Evolutionary conservation across 1,139 yeast genomes (phyloP).

Genomic region (Blastobotrys persicus): DNA sequence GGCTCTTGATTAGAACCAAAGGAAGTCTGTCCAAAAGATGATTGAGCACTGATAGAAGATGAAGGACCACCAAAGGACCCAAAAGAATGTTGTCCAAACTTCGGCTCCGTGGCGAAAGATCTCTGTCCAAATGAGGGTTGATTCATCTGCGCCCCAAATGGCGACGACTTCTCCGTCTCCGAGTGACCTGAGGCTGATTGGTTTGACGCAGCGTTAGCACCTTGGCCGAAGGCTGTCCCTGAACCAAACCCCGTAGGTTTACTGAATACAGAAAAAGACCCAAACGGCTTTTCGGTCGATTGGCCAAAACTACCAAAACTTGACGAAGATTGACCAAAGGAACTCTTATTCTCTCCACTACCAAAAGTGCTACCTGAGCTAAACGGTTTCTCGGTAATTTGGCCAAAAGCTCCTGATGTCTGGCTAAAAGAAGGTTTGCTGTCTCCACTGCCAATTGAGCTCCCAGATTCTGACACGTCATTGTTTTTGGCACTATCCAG

Average conservation of each 20-base stretch:
- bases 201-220: no score
- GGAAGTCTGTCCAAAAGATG: constrained; percentile 16
- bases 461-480: constrained; percentile 8
- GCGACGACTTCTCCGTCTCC: neutral
- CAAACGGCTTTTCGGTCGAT: no score
- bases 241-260: neutral
- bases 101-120: neutral
- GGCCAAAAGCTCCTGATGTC: neutral
- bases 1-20: constrained; percentile 12
- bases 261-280: no score
- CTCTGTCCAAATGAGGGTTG: constrained; percentile 4
- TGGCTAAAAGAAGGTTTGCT: constrained; percentile 3
- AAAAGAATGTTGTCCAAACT: constrained; percentile 1
- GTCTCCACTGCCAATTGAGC: constrained; percentile 1
- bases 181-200: no score
- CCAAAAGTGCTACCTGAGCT: no score
- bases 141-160: no score
- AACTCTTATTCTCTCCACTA: no score
- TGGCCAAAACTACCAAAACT: neutral
- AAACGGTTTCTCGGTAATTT: neutral
- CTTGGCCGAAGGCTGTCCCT: neutral
- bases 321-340: neutral
- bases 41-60: no score
- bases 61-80: constrained; percentile 1
- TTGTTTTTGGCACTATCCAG: constrained; percentile 3